Conservation (phyloP, 352 stramenopile species). For the Globisporangium alternatum region DNA sequence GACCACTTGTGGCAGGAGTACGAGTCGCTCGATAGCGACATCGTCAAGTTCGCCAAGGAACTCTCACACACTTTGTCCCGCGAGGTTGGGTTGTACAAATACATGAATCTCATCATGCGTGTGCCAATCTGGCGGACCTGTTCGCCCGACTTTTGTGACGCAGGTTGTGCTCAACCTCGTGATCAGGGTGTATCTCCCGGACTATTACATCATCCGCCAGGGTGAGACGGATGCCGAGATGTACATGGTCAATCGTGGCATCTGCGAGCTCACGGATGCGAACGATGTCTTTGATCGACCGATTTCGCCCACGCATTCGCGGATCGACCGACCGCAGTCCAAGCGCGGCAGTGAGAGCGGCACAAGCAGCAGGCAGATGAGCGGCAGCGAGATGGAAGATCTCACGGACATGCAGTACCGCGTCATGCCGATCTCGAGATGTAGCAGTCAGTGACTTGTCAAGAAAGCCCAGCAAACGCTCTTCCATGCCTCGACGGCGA, state of each 20-base stretch:
- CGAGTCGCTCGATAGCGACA: conserved; percentile 52
- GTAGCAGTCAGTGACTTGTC: not conserved
- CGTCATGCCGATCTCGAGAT: not conserved
- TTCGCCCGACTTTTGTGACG: conserved; percentile 52
- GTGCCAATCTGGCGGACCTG: conserved; percentile 37
- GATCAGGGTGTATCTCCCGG: conserved; percentile 56
- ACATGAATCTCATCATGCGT: conserved; percentile 53
- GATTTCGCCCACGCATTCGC: not conserved
- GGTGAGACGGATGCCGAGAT: conserved; percentile 53
- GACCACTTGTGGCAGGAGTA: conserved; percentile 68
- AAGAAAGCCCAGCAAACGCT: not conserved
- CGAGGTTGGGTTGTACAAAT: conserved; percentile 73
- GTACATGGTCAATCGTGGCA: conserved; percentile 65
- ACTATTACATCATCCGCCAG: conserved; percentile 57
- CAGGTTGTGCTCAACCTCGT: conserved; percentile 46
- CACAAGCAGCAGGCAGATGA: conserved; percentile 4
- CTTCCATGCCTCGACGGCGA: not conserved
- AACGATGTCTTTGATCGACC: not conserved
- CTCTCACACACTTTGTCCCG: conserved; percentile 59
- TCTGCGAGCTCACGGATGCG: conserved; percentile 35
- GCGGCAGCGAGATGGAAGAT: not conserved
- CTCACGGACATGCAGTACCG: conserved; percentile 2
- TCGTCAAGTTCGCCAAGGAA: conserved; percentile 52
- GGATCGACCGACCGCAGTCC: not conserved
- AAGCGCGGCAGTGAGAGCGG: conserved; percentile 1